Conservation (phyloP, 768 basidiomycete species). For the Russula virescens region DNA sequence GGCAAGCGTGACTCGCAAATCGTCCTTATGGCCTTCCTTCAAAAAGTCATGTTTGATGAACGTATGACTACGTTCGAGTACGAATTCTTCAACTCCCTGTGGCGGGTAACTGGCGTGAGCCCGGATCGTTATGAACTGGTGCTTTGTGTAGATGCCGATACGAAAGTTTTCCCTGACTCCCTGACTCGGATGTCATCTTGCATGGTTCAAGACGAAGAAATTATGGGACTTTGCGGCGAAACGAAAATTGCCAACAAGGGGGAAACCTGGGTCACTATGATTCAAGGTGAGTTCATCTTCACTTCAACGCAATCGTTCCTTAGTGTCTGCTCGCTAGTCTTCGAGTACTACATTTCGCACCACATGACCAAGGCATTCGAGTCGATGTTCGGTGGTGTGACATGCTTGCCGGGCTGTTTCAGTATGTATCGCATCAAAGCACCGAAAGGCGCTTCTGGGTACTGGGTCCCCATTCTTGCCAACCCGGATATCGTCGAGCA, state of each 20-base stretch:
- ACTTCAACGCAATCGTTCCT: not conserved
- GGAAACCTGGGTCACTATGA: constrained; percentile 99
- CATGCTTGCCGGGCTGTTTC: constrained; percentile 98
- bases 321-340: constrained; percentile 50
- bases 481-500: constrained; percentile 99
- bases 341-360: constrained; percentile 99
- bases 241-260: constrained; percentile 99
- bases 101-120: constrained; percentile 91
- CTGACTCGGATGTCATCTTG: constrained; percentile 93
- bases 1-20: constrained; percentile 99
- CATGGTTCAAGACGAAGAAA: constrained; percentile 95
- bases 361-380: constrained; percentile 99
- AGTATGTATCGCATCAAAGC: constrained; percentile 99
- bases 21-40: constrained; percentile 94
- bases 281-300: constrained; percentile 64
- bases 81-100: constrained; percentile 98
- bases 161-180: constrained; percentile 98
- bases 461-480: constrained; percentile 97
- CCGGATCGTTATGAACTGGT: constrained; percentile 95
- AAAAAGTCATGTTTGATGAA: constrained; percentile 99
- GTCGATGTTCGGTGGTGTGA: constrained; percentile 99
- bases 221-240: constrained; percentile 99
- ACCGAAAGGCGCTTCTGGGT: constrained; percentile 92
- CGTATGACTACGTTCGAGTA: constrained; percentile 99
- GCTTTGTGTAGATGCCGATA: constrained; percentile 95